phyloP scores from a whole-genome alignment of 257 asterid species.

The Jasminum sambac region DNA sequence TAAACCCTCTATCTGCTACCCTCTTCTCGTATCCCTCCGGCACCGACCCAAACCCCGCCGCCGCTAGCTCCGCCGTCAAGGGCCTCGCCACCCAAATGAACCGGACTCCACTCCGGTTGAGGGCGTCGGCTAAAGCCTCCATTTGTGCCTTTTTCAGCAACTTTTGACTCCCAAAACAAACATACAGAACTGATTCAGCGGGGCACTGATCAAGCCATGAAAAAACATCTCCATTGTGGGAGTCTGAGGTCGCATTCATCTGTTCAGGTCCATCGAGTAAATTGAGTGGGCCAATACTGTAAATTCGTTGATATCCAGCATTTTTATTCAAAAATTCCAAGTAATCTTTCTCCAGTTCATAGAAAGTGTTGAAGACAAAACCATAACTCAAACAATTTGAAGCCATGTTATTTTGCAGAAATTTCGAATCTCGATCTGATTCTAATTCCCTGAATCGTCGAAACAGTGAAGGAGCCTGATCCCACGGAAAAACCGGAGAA shows the following conservation, averaged over 20 bases:
- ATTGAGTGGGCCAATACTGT: slow-evolving; percentile 56
- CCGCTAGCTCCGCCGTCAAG: slow-evolving; percentile 45
- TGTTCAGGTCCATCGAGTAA: slow-evolving; percentile 29
- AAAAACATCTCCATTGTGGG: slow-evolving; percentile 6
- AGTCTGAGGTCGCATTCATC: background rate
- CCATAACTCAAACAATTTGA: slow-evolving; percentile 57
- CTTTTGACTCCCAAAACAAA: slow-evolving; percentile 76
- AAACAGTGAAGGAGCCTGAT: slow-evolving; percentile 51
- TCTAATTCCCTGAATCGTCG: slow-evolving; percentile 42
- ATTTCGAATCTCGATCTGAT: slow-evolving; percentile 23
- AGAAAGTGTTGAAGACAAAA: slow-evolving; percentile 45
- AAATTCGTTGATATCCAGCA: slow-evolving; percentile 48
- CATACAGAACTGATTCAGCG: slow-evolving; percentile 60
- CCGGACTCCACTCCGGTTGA: slow-evolving; percentile 55
- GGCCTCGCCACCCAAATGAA: slow-evolving; percentile 56
- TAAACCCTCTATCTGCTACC: slow-evolving; percentile 44
- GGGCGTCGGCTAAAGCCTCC: slow-evolving; percentile 63
- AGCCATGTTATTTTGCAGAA: slow-evolving; percentile 35
- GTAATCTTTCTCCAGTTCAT: slow-evolving; percentile 53
- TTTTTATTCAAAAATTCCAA: slow-evolving; percentile 33
- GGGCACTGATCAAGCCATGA: slow-evolving; percentile 53
- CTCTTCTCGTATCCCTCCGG: slow-evolving; percentile 53
- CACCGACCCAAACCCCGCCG: slow-evolving; percentile 47
- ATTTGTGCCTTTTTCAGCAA: slow-evolving; percentile 50
- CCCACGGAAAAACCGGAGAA: slow-evolving; percentile 42